phyloP scores from a whole-genome alignment of 257 asterid species.

The Rubia yunnanensis region DNA sequence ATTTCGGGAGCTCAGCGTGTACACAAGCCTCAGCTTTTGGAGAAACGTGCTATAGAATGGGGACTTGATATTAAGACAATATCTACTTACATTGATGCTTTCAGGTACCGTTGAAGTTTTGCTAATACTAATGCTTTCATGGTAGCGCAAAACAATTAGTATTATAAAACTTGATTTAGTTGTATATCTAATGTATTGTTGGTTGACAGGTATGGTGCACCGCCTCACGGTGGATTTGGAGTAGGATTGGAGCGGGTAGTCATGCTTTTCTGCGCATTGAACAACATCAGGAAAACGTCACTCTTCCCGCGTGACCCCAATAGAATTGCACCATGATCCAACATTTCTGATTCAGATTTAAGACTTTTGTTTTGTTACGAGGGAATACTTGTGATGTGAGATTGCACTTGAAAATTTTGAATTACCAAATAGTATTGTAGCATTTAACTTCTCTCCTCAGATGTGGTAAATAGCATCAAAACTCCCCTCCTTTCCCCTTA shows the following conservation, averaged over 20 bases:
- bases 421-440: too few species aligned
- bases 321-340: conserved; percentile 50
- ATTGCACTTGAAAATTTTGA: too few species aligned
- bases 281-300: conserved; percentile 78
- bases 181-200: too few species aligned
- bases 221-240: conserved; percentile 91
- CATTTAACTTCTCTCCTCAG: too few species aligned
- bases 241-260: conserved; percentile 91
- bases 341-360: not conserved
- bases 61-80: conserved; percentile 74
- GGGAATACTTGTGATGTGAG: too few species aligned
- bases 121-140: too few species aligned
- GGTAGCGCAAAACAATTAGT: too few species aligned
- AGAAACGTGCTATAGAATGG: conserved; percentile 54
- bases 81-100: conserved; percentile 74
- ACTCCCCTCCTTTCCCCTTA: too few species aligned
- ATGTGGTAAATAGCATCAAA: too few species aligned
- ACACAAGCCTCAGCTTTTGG: conserved; percentile 56
- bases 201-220: conserved; percentile 57
- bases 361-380: not conserved
- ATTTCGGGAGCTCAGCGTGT: conserved; percentile 95
- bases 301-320: conserved; percentile 89
- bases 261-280: conserved; percentile 79
- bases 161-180: too few species aligned
- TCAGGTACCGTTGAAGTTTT: conserved; percentile 38